Base-by-base conservation (phyloP, 2,329 filamentous ascomycete genomes). In the Curvularia lunata region DNA sequence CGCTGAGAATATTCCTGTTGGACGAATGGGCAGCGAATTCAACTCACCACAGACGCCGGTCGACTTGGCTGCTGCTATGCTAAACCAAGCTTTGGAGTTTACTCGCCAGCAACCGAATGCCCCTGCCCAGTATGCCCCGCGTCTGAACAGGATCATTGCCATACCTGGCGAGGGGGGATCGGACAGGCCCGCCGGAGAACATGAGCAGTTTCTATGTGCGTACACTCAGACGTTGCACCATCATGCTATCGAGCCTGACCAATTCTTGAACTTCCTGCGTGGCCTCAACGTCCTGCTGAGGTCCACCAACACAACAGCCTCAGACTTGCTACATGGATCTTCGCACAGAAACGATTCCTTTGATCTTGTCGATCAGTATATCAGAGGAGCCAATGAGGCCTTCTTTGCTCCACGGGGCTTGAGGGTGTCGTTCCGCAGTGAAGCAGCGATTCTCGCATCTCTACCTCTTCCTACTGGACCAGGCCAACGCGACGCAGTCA, bases 351-450 rank as follows among this genome's bases (percentile, higher is more conserved):
- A 59, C 6, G 21, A 30, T 1, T 48, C 58, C 10, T 51, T 56
- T 4, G 46, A 12, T 5, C 48, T 69, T 3, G 59, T 74, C 5
- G 53, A 62, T 4, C 61, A 67, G n/a, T 76, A 74, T 51, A 58
- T 76, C 12, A 48, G 63, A 27, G 52, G 64, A 23, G 62, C 66
- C 4, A 76, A 76, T 38, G 70, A 70, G n/a, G 59, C 61, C 0
- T 75, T 75, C 62, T 76, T 76, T 50, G 69, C 66, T 0, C 72
- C 72, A 1, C 65, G 74, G 5, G 70, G 70, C 1, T 56, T 76
- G 1, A 59, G 48, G 18, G 66, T 74, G 1, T 70, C 66, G 5
- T 47, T 76, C 16, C 50, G 59, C n/a, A 66, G 69, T 2, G 63
- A 73, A 13, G 59, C 64, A 16, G 43, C 57, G 9, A 61, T 76